Conservation (phyloP, 345 rosid genomes). For the Pelargonium nanum region DNA sequence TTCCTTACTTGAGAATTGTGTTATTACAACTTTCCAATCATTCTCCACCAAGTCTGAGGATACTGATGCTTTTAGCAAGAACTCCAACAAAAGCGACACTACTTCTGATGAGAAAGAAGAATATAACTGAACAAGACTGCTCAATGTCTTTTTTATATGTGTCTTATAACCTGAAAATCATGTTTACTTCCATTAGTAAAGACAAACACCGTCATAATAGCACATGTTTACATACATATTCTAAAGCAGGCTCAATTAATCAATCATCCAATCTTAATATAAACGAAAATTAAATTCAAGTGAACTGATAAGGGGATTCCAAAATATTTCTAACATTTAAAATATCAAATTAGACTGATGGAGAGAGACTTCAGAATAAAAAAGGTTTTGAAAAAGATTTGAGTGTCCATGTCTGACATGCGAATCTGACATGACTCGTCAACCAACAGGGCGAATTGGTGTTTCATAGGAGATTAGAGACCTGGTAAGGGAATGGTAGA, state of each 20-base stretch:
- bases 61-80: slow-evolving; percentile 44
- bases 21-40: slow-evolving; percentile 58
- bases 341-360: too few species aligned
- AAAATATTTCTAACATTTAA: too few species aligned
- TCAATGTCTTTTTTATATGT: slow-evolving; percentile 37
- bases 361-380: too few species aligned
- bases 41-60: slow-evolving; percentile 18
- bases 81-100: slow-evolving; percentile 51
- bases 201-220: background rate
- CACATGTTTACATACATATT: background rate
- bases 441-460: too few species aligned
- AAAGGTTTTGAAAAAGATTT: too few species aligned
- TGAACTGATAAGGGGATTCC: background rate
- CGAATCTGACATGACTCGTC: too few species aligned
- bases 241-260: background rate
- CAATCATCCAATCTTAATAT: background rate
- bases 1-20: slow-evolving; percentile 53
- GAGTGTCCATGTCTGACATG: too few species aligned
- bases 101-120: slow-evolving; percentile 64
- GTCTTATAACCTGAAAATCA: slow-evolving; percentile 52
- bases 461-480: too few species aligned
- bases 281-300: background rate
- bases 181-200: slow-evolving; percentile 10
- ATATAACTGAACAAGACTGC: slow-evolving; percentile 46
- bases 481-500: too few species aligned